Base-by-base conservation (phyloP, 2,329 filamentous ascomycete genomes). In the Venturia carpophila region DNA sequence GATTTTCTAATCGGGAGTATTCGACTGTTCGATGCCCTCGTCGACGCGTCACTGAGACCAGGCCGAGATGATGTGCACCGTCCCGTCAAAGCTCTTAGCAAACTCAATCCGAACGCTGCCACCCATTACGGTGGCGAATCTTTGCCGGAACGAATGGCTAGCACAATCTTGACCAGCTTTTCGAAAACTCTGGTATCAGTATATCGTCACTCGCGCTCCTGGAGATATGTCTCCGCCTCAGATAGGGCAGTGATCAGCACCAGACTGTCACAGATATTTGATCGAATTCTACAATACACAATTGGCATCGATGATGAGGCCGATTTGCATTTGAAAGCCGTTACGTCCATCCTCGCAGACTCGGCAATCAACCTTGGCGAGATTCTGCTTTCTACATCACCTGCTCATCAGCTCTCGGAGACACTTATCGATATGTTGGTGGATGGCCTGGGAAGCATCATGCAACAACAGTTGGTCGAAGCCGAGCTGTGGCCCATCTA, bases 161-260 rank as follows among this genome's bases (percentile, higher is more conserved):
- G 85, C 56, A 85, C 84, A 60, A 87, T 92, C 21, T 80, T 91
- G 47, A 79, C 88, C 58, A 86, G 87, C 4, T 89, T 93, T 70
- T 87, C 88, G 7, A 87, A 89, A 69, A 87, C 87, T 1, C 82
- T 91, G 68, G 83, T 95, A 30, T 92, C 96, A 71, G 84, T 95
- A 7, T 88, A 95, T 69, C 92, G 96, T 76, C 94, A 89, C 74
- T 90, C 89, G 45, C 84, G 86, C 39, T 91, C 87, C 5, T 99
- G 93, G 94, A 88, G 87, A 69, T 97, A 95, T 73, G 81, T 84
- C 7, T 82, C 83, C 1, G 81, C 85, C 13, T 79, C 86, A 34
- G 87, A 92, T 69, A 86, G 88, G 55, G 84, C 86, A 62, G 80
- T 86, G 65, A 83, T 97, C 61, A 84, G 90, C 66, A 81, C 82